phyloP scores from a whole-genome alignment of 148 eudicot species.

The Pharnaceum exiguum region DNA sequence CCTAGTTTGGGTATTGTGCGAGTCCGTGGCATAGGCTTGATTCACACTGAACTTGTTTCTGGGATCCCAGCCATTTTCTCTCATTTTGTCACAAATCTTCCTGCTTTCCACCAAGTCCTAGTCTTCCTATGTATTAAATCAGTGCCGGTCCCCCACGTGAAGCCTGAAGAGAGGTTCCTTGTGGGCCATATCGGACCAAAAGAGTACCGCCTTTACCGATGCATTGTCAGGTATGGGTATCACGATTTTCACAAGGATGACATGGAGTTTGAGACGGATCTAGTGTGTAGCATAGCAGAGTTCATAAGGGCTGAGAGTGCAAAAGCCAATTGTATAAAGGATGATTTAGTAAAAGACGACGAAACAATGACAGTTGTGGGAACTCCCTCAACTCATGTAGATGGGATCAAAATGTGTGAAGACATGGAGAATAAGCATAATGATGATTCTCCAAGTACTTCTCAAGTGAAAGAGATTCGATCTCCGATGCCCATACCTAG shows the following conservation, averaged over 20 bases:
- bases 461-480: conserved; percentile 43
- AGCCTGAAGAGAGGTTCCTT: conserved; percentile 70
- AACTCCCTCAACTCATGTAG: conserved; percentile 46
- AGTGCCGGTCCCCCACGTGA: conserved; percentile 80
- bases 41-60: conserved; percentile 88
- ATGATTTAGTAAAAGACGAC: conserved; percentile 22
- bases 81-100: conserved; percentile 93
- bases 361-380: conserved; percentile 83
- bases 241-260: conserved; percentile 87
- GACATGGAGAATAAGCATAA: conserved; percentile 18
- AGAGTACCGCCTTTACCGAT: conserved; percentile 46
- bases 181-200: conserved; percentile 81
- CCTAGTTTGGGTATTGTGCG: conserved; percentile 84
- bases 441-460: conserved; percentile 25
- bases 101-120: conserved; percentile 92
- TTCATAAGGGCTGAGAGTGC: conserved; percentile 53
- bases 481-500: conserved; percentile 26
- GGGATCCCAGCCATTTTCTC: conserved; percentile 96
- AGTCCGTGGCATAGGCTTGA: conserved; percentile 84
- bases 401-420: conserved; percentile 43
- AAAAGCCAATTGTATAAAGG: conserved; percentile 10
- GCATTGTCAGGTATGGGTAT: conserved; percentile 86
- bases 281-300: conserved; percentile 76
- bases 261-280: conserved; percentile 72
- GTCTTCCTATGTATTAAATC: conserved; percentile 79